Conservation (phyloP, 2,329 filamentous ascomycete genomes). For the Pestalotiopsis fici region DNA sequence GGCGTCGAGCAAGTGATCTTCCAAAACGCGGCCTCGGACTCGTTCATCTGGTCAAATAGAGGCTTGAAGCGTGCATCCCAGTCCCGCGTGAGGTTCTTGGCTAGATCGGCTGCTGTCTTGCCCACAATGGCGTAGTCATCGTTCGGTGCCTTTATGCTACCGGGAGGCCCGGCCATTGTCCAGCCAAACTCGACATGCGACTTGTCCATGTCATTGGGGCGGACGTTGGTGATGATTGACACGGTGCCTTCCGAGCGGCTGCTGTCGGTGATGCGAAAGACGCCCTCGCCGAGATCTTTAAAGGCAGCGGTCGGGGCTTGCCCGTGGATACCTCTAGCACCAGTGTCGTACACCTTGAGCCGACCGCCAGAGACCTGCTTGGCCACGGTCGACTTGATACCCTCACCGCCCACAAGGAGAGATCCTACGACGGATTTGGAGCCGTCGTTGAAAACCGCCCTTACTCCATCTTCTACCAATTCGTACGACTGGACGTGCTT, state of each 20-base stretch:
- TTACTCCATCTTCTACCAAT: slow-evolving; percentile 53
- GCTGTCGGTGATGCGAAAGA: slow-evolving; percentile 56
- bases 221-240: slow-evolving; percentile 65
- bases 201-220: slow-evolving; percentile 60
- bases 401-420: slow-evolving; percentile 63
- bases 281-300: slow-evolving; percentile 62
- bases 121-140: slow-evolving; percentile 62
- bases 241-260: slow-evolving; percentile 45
- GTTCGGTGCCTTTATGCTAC: slow-evolving; percentile 58
- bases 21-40: slow-evolving; percentile 62
- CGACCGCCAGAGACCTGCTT: slow-evolving; percentile 58
- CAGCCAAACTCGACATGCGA: slow-evolving; percentile 60
- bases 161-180: slow-evolving; percentile 61
- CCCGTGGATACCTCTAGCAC: slow-evolving; percentile 65
- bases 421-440: slow-evolving; percentile 58
- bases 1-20: slow-evolving; percentile 66
- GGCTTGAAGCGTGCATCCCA: slow-evolving; percentile 59
- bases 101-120: slow-evolving; percentile 55
- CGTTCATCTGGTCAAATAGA: slow-evolving; percentile 59
- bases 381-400: slow-evolving; percentile 61
- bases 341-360: slow-evolving; percentile 64
- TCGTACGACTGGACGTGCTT: slow-evolving; percentile 61
- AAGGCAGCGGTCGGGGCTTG: slow-evolving; percentile 65
- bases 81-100: slow-evolving; percentile 50
- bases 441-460: slow-evolving; percentile 60